Conservation (phyloP, 257 asterid genomes). For the Ilex asprella region DNA sequence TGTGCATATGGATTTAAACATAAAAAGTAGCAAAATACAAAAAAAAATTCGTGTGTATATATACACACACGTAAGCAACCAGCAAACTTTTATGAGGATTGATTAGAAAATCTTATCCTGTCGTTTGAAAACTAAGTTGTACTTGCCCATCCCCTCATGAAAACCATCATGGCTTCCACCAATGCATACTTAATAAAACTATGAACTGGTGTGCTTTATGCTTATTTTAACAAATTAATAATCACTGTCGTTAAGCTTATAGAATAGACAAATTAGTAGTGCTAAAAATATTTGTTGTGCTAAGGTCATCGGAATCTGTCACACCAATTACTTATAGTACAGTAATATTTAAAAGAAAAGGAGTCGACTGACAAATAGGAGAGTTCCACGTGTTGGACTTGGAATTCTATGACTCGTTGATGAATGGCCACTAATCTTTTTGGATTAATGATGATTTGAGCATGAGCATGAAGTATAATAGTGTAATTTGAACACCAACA, state of each 20-base stretch:
- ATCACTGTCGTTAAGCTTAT: too few species aligned
- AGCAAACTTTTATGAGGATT: neutral
- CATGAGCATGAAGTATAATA: constrained; percentile 2
- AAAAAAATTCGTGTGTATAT: too few species aligned
- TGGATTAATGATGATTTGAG: constrained; percentile 3
- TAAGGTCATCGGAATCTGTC: too few species aligned
- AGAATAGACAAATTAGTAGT: too few species aligned
- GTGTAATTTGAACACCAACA: too few species aligned
- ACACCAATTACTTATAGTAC: too few species aligned
- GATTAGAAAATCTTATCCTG: constrained; percentile 23
- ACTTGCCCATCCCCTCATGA: constrained; percentile 20
- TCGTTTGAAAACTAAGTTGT: constrained; percentile 15
- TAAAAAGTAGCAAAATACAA: too few species aligned
- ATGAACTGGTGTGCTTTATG: constrained; percentile 10
- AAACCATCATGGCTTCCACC: constrained; percentile 34
- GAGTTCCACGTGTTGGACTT: constrained; percentile 13
- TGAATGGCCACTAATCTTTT: neutral
- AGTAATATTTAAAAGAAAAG: neutral
- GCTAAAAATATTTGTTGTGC: too few species aligned
- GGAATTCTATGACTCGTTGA: neutral
- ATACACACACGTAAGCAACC: too few species aligned
- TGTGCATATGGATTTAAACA: too few species aligned
- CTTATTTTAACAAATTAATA: constrained; percentile 10
- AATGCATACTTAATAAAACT: neutral
- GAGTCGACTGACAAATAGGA: constrained; percentile 7